Conservation (phyloP, 495 filamentous ascomycete species). For the Annulohypoxylon nitens region DNA sequence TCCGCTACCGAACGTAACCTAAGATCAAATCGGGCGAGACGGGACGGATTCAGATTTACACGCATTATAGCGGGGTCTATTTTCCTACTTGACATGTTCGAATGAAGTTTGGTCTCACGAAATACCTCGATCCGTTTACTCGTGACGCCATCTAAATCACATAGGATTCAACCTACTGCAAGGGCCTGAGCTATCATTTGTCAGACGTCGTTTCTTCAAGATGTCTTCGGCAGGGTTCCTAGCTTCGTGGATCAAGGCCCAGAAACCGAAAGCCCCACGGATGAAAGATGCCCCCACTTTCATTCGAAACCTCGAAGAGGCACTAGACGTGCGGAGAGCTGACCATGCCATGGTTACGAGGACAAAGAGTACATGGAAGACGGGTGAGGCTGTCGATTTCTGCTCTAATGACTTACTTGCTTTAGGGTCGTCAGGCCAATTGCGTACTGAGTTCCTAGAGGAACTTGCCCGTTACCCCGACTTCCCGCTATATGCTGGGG, state of each 20-base stretch:
- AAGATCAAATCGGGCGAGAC: conserved; percentile 8
- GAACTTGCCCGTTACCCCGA: conserved; percentile 50
- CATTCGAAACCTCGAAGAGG: conserved; percentile 52
- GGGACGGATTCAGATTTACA: conserved; percentile 12
- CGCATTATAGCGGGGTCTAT: conserved; percentile 24
- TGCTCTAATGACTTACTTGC: conserved; percentile 62
- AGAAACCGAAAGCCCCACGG: conserved; percentile 28
- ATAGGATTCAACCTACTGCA: conserved; percentile 15
- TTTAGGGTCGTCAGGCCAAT: conserved; percentile 43
- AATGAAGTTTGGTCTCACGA: background rate
- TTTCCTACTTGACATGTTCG: background rate
- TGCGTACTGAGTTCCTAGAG: conserved; percentile 52
- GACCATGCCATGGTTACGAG: conserved; percentile 28
- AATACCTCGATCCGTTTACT: conserved; percentile 17
- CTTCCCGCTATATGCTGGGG: conserved; percentile 52
- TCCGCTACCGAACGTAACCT: conserved; percentile 33
- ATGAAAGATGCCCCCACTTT: conserved; percentile 50
- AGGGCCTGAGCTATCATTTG: conserved; percentile 7
- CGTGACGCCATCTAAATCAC: background rate
- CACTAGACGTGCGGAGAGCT: conserved; percentile 46
- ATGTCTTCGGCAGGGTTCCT: conserved; percentile 26
- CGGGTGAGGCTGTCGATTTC: conserved; percentile 55
- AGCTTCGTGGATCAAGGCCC: conserved; percentile 36
- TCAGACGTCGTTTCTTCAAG: conserved; percentile 6
- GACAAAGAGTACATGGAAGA: conserved; percentile 35